These are phyloP conservation scores for Torulaspora quercuum DNA, from an alignment of 805 yeast genomes.

Conservation along the genomic window DNA sequence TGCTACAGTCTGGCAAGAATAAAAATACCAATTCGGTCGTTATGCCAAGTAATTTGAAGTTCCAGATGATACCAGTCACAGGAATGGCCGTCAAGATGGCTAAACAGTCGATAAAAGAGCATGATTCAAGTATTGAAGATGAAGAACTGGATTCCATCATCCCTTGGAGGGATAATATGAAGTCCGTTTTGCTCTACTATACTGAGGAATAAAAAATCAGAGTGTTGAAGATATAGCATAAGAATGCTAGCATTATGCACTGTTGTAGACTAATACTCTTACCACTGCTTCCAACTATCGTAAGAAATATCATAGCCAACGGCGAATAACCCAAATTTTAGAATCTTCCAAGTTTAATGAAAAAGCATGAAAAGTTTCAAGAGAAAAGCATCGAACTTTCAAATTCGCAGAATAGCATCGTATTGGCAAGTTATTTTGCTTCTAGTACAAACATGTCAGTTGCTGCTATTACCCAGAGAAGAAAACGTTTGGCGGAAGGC, in stretches of 20 bases:
- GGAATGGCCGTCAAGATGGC: not conserved
- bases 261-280: not conserved
- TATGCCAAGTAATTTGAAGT: not conserved
- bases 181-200: constrained; percentile 2
- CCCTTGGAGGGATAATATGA: not conserved
- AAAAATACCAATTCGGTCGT: not conserved
- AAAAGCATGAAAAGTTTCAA: too few species aligned
- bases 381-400: too few species aligned
- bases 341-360: too few species aligned
- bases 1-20: not conserved
- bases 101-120: not conserved
- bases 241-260: not conserved
- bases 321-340: too few species aligned
- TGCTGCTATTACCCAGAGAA: constrained; percentile 22
- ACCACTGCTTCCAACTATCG: too few species aligned
- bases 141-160: not conserved
- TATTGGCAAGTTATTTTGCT: too few species aligned
- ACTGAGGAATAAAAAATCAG: not conserved
- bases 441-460: constrained; percentile 20
- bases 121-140: not conserved
- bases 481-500: constrained; percentile 49
- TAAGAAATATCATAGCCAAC: too few species aligned
- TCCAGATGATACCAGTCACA: constrained; percentile 1
- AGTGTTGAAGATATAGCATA: not conserved
- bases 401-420: too few species aligned